Base-by-base conservation (phyloP, 2,329 filamentous ascomycete genomes). In the Rachicladosporium sp. region DNA sequence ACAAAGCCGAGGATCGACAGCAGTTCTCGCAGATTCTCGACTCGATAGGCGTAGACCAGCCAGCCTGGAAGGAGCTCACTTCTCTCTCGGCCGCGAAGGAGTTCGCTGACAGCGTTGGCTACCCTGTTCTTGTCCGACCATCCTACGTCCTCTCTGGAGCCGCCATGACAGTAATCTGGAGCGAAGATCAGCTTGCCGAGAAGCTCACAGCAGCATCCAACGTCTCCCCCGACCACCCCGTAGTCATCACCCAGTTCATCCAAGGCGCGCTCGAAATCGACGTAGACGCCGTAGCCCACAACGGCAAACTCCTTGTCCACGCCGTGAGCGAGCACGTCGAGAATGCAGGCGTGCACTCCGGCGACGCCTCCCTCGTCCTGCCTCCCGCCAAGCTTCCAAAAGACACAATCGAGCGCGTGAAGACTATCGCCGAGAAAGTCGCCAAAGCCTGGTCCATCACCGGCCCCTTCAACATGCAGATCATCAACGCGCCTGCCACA, bases 381-480 rank as follows among this genome's bases (percentile, higher is more conserved):
- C 91, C 91, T 13, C 91, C 91, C 4, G 78, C 71, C 46, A 82
- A 75, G 59, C 77, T 96, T 15, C 83, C 93, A 48, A 70, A 81
- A 51, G 66, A 65, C 42, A 82, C 81, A 49, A 82, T 94, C 74
- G 76, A 75, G 49, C 85, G 91, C 45, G 76, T 94, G 58, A 96
- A 95, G 77, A 85, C 85, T 52, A 96, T 98, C 53, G 89, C 91
- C 10, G 66, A 88, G 64, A 96, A 94, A 75, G 88, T 98, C 38
- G 91, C 91, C 50, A 83, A 91, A 66, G 91, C 91, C 35, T 95
- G 89, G 86, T 87, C 75, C 57, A 96, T 96, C 62, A 96, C 87
- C 12, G 91, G 91, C 40, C 91, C 91, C 43, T 98, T 96, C 78
- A 98, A 98, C 74, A 96, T 98, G 89, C 91, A 98, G 61, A 93